Conservation (phyloP, 83 land plant genomes). For the Larix sibirica region DNA sequence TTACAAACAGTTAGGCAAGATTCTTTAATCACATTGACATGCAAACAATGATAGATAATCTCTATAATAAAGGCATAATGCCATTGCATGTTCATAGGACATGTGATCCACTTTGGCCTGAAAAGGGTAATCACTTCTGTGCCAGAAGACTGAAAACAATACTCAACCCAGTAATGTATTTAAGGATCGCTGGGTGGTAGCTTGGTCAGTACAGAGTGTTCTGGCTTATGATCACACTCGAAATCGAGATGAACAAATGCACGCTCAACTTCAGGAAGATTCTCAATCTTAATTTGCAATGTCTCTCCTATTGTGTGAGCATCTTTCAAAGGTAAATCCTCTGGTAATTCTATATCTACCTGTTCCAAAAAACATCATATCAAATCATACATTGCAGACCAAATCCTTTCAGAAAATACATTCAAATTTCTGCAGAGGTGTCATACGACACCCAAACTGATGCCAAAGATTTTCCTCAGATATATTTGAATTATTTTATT, state of each 20-base stretch:
- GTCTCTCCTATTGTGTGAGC: slow-evolving; percentile 82
- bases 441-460: no score
- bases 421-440: neutral
- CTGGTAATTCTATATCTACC: slow-evolving; percentile 87
- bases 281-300: slow-evolving; percentile 73
- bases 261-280: slow-evolving; percentile 76
- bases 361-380: slow-evolving; percentile 12
- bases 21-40: neutral
- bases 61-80: neutral
- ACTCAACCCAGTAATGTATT: neutral
- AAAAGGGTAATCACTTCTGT: neutral
- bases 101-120: neutral
- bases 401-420: neutral
- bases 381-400: slow-evolving; percentile 1
- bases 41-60: neutral
- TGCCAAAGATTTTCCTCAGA: neutral
- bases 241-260: slow-evolving; percentile 90
- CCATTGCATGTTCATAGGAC: neutral
- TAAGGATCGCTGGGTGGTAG: slow-evolving; percentile 41
- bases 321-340: slow-evolving; percentile 76
- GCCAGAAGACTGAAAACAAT: neutral
- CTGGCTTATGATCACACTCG: slow-evolving; percentile 84
- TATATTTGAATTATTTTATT: neutral
- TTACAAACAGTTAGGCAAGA: neutral
- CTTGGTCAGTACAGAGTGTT: slow-evolving; percentile 54